Percentiles rank a stretch among this genome's conserved stretches.
phyloP scores from a whole-genome alignment of 164 flowering plant species.

The Santalum album region DNA sequence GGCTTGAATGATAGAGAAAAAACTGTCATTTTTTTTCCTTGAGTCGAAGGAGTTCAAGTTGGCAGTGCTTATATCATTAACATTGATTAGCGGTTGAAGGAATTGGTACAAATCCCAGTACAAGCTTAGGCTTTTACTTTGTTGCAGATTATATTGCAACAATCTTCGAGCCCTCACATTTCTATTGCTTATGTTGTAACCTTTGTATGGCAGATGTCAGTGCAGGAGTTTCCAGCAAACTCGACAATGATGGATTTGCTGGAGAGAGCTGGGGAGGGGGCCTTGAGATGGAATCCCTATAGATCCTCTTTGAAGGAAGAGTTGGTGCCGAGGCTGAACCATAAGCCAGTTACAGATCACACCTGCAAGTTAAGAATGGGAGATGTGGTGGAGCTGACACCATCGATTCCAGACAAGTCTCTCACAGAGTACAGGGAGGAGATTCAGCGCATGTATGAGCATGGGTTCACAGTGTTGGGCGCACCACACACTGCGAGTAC shows the following conservation, averaged over 20 bases:
- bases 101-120: too few relatives aligned
- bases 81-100: too few relatives aligned
- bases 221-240: conserved; percentile 74
- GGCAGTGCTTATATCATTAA: too few relatives aligned
- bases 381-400: conserved; percentile 86
- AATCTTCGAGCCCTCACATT: too few relatives aligned
- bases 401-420: conserved; percentile 68
- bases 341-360: conserved; percentile 52
- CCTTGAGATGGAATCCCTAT: conserved; percentile 49
- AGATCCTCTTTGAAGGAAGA: conserved; percentile 75
- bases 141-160: too few relatives aligned
- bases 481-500: conserved; percentile 14
- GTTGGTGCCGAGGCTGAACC: conserved; percentile 74
- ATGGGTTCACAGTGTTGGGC: conserved; percentile 28
- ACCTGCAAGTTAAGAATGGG: conserved; percentile 79
- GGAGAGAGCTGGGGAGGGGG: conserved; percentile 53
- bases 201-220: conserved; percentile 85
- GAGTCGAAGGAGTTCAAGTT: too few relatives aligned
- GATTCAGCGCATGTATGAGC: conserved; percentile 86
- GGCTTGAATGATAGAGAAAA: too few relatives aligned
- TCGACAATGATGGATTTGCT: conserved; percentile 65
- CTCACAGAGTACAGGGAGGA: conserved; percentile 75
- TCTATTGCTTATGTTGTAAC: too few relatives aligned
- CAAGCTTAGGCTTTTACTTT: too few relatives aligned
- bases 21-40: too few relatives aligned